Evolutionary conservation across 164 flowering plant species (phyloP), one percentile per base, ranked within the genome.

Genomic region (Nymphaea colorata): DNA sequence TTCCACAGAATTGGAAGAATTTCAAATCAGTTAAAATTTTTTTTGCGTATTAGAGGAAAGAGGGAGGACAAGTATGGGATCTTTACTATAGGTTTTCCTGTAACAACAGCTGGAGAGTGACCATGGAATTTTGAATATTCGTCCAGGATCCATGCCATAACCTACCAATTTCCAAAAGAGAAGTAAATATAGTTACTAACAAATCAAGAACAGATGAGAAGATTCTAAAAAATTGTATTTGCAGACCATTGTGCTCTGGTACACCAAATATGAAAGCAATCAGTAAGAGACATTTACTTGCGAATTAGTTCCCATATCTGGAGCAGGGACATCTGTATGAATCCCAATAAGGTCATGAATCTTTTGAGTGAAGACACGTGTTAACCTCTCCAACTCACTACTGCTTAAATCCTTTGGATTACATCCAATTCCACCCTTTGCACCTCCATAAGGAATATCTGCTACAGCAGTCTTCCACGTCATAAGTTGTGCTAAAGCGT

Each of bases 141-240:
- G 69, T 89, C 96, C 79, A 87, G 76, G 72, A 89, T 89, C 92
- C 96, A 89, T 15, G 92, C 96, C 96, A 89, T 89, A 43, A 90
- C 86, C 90, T 87, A 86, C 59, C 61, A 70, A 70, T 65, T 73
- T 65, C 14, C 47, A 64, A 41, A 17, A 61, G 12, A 61, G n/a
- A 61, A 17, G 8, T 12, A 41, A 65, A 64, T 42, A 6, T n/a
- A 42, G 16, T 8, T 57, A 15, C 61, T 8, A 2, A 53, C 18
- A 41, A 65, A 61, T n/a, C 59, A 55, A 8, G 12, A 55, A 16
- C 16, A 55, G 0, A 55, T 55, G 12, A 55, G 59, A 8, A 8
- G 16, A 55, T 55, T 16, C 16, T 8, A 16, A 8, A 55, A 55
- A 55, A 1, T 8, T 55, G 59, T 16, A 55, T 55, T 55, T 55